Percentiles rank a stretch among this genome's conserved stretches.
These are phyloP conservation scores for Streptanthus diversifolius DNA, from an alignment of 345 rosid genomes.

Conservation along the genomic window DNA sequence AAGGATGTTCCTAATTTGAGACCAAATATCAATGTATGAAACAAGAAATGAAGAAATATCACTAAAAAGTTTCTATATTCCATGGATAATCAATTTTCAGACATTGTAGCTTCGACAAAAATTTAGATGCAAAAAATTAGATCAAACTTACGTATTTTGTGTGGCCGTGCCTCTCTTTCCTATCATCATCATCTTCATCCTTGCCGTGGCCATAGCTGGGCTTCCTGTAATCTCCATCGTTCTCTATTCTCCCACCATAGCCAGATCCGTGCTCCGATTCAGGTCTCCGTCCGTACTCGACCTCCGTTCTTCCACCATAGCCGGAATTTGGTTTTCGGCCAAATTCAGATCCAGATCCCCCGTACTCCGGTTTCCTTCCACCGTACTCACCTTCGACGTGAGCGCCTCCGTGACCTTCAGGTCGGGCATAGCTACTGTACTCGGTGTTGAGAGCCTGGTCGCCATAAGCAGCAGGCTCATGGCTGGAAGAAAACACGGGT, in stretches of 20 bases:
- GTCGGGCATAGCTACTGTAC: slow-evolving; percentile 69
- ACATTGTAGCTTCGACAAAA: background rate
- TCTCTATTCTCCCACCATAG: slow-evolving; percentile 27
- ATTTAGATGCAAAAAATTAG: background rate
- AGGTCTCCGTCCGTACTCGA: slow-evolving; percentile 37
- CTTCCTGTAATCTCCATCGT: slow-evolving; percentile 33
- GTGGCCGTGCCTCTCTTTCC: slow-evolving; percentile 48
- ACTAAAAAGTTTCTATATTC: background rate
- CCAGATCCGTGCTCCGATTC: slow-evolving; percentile 45
- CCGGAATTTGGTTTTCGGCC: slow-evolving; percentile 25
- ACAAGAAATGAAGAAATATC: background rate
- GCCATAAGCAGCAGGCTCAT: slow-evolving; percentile 60
- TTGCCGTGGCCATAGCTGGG: slow-evolving; percentile 35
- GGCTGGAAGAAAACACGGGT: slow-evolving; percentile 50
- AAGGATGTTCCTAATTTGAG: background rate
- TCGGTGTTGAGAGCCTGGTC: slow-evolving; percentile 59
- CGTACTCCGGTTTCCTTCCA: slow-evolving; percentile 19
- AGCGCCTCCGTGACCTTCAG: slow-evolving; percentile 43
- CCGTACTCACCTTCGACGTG: slow-evolving; percentile 26
- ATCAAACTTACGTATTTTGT: slow-evolving; percentile 62
- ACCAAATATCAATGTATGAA: background rate
- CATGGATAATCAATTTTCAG: background rate
- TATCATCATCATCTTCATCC: slow-evolving; percentile 28
- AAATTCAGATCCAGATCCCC: slow-evolving; percentile 27
- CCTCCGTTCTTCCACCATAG: slow-evolving; percentile 27